phyloP scores from a whole-genome alignment of 2,329 filamentous ascomycete species.

The Monosporascus sp. region DNA sequence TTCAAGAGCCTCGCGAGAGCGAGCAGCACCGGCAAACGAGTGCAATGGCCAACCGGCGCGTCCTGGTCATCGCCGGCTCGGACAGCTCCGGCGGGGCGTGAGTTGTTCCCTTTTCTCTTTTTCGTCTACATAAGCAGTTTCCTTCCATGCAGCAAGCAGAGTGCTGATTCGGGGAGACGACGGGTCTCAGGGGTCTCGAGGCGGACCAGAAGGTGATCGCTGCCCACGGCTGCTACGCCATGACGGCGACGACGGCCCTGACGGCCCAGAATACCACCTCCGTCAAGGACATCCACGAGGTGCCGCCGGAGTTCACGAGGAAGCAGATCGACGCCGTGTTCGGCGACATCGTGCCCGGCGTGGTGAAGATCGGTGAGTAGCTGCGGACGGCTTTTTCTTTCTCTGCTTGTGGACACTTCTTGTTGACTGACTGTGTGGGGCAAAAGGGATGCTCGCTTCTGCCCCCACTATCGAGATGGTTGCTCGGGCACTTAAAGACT shows the following conservation, averaged over 20 bases:
- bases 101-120: constrained; percentile 28
- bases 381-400: neutral
- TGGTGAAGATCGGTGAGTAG: constrained; percentile 78
- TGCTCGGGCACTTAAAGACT: constrained; percentile 54
- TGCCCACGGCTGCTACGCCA: constrained; percentile 88
- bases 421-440: neutral
- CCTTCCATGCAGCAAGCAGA: too few relatives aligned
- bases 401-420: neutral
- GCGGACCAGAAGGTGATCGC: constrained; percentile 94
- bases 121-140: too few relatives aligned
- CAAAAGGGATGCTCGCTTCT: constrained; percentile 74
- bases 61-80: constrained; percentile 67
- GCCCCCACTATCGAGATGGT: constrained; percentile 64
- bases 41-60: constrained; percentile 30
- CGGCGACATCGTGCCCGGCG: constrained; percentile 79
- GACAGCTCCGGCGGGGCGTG: constrained; percentile 73
- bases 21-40: neutral
- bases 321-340: constrained; percentile 84
- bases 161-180: too few relatives aligned
- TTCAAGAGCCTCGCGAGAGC: neutral
- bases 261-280: constrained; percentile 94
- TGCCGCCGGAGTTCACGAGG: constrained; percentile 71
- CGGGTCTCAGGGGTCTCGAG: constrained; percentile 68
- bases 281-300: constrained; percentile 73
- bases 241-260: constrained; percentile 90